Conservation (phyloP, 225 moss, liverwort and hornwort species). For the Antitrichia curtipendula region DNA sequence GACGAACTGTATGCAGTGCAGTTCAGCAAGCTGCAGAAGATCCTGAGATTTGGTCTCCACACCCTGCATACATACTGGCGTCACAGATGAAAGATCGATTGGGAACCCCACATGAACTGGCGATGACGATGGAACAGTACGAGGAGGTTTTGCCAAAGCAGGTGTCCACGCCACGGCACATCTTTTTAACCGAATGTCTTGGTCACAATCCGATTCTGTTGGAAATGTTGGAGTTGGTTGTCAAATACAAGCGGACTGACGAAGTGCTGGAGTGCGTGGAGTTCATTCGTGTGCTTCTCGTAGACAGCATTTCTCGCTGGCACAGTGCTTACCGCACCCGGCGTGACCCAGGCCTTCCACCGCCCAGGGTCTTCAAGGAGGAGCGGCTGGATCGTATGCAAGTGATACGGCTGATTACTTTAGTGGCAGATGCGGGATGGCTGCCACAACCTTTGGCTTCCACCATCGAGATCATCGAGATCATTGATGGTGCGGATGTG, state of each 20-base stretch:
- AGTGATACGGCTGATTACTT: conserved; percentile 63
- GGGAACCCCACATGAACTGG: conserved; percentile 86
- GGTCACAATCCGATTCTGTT: conserved; percentile 64
- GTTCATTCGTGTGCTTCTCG: conserved; percentile 82
- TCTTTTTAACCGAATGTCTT: conserved; percentile 80
- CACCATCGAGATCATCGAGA: conserved; percentile 77
- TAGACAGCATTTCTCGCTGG: conserved; percentile 78
- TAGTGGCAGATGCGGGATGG: conserved; percentile 87
- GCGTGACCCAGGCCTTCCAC: conserved; percentile 46
- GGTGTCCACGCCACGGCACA: conserved; percentile 72
- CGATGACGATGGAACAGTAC: conserved; percentile 94
- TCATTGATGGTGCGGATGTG: conserved; percentile 82
- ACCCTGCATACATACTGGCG: conserved; percentile 56
- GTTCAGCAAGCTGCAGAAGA: conserved; percentile 38
- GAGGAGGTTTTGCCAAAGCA: conserved; percentile 96
- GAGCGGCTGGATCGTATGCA: conserved; percentile 72
- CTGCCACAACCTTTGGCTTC: conserved; percentile 78
- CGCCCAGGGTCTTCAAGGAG: conserved; percentile 50
- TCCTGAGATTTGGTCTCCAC: conserved; percentile 57
- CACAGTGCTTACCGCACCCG: conserved; percentile 73
- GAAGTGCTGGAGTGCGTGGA: conserved; percentile 70
- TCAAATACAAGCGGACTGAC: conserved; percentile 39
- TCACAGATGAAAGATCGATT: conserved; percentile 69
- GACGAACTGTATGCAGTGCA: conserved; percentile 45
- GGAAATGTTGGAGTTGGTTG: conserved; percentile 81